phyloP scores from a whole-genome alignment of 2,329 filamentous ascomycete genomes.

The Hypocreales sp. region DNA sequence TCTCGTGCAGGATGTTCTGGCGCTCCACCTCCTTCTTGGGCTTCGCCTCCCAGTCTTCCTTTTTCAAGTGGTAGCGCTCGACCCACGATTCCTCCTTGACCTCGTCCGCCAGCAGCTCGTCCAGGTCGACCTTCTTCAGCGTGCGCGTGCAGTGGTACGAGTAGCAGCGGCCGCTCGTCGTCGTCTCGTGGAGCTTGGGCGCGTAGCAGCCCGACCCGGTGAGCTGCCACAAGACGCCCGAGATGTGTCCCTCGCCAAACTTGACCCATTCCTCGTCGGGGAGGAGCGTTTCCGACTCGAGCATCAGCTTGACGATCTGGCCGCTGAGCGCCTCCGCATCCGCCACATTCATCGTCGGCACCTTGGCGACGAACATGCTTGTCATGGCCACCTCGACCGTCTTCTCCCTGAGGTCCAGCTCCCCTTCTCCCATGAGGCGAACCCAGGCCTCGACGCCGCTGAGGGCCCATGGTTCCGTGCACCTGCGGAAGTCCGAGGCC shows the following conservation, averaged over 20 bases:
- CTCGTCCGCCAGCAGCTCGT: constrained; percentile 54
- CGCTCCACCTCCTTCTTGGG: constrained; percentile 80
- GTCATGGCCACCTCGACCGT: constrained; percentile 78
- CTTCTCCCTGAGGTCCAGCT: constrained; percentile 72
- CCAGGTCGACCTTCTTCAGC: constrained; percentile 83
- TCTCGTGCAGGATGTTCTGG: constrained; percentile 90
- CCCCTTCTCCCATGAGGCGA: constrained; percentile 76
- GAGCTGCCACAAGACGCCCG: constrained; percentile 84
- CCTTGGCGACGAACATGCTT: constrained; percentile 81
- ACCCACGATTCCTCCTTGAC: constrained; percentile 72
- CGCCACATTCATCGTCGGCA: constrained; percentile 95
- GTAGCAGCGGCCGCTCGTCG: constrained; percentile 68
- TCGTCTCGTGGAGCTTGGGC: constrained; percentile 59
- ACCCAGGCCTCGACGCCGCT: constrained; percentile 82
- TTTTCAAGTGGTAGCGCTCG: constrained; percentile 72
- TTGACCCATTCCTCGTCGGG: constrained; percentile 97
- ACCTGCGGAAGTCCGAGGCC: constrained; percentile 67
- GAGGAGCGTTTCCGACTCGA: constrained; percentile 59
- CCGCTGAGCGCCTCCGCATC: constrained; percentile 81
- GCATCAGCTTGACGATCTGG: constrained; percentile 66
- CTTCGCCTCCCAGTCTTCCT: constrained; percentile 55
- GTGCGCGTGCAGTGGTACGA: constrained; percentile 88
- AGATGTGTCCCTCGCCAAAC: constrained; percentile 65
- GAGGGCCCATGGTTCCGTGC: constrained; percentile 81
- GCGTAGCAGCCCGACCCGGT: constrained; percentile 88